Conservation (phyloP, 2,329 filamentous ascomycete species). For the Falciphora oryzae region DNA sequence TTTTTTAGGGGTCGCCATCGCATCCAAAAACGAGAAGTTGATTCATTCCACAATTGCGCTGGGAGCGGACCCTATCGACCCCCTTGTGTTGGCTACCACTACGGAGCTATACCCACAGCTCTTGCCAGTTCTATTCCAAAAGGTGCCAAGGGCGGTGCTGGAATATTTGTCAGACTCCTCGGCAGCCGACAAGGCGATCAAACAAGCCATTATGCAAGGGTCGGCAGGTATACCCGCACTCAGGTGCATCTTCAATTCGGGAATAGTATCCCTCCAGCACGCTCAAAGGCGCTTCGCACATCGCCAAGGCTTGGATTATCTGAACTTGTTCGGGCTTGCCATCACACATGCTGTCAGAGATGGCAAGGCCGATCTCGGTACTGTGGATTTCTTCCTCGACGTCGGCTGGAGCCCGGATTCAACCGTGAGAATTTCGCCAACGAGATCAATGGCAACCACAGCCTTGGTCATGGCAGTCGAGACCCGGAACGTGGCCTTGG, state of each 20-base stretch:
- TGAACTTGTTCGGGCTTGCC: not conserved
- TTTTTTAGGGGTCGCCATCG: no score
- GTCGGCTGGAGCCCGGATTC: not conserved
- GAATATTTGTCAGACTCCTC: no score
- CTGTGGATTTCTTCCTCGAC: not conserved
- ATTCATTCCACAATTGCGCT: no score
- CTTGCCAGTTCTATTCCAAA: no score
- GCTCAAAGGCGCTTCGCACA: rapidly evolving
- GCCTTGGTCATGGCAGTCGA: not conserved
- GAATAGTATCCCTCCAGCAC: not conserved
- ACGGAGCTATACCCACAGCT: no score
- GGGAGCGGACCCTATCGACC: no score
- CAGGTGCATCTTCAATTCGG: not conserved
- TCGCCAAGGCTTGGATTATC: no score
- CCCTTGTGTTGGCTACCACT: no score
- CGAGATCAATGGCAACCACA: not conserved
- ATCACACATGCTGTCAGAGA: not conserved
- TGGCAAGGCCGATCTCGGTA: not conserved
- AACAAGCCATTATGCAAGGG: not conserved
- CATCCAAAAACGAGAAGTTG: no score
- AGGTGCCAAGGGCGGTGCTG: no score
- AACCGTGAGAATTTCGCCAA: not conserved
- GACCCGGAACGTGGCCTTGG: not conserved
- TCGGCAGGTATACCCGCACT: not conserved
- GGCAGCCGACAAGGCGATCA: not conserved